Base-by-base conservation (phyloP, 768 basidiomycete genomes). In the Hydnomerulius pinastri region DNA sequence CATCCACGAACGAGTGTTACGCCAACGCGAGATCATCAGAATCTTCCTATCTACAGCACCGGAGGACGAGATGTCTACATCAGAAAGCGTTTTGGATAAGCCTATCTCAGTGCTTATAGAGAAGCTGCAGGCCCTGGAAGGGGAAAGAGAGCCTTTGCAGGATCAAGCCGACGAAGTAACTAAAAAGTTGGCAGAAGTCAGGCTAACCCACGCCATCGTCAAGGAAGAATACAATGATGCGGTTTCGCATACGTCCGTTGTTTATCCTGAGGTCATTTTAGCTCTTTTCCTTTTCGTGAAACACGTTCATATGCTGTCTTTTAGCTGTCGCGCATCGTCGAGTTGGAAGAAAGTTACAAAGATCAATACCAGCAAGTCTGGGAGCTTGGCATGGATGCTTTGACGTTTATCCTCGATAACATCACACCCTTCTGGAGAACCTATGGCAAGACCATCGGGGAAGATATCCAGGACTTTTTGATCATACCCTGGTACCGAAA, bases 401-500 rank as follows among this genome's bases (percentile, higher is more conserved):
- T 90, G 47, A 90, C 89, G 0, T 77, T 91, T 48, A 68, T 90
- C 42, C 74, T 91, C 37, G 88, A 90, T 59, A 84, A 81, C 2
- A 83, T 90, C 12, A 82, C 88, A 1, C 89, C 89, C 0, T 80
- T 91, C 61, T 90, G 89, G 89, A 75, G 88, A 54, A 87, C 78
- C 28, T 89, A 90, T 53, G 89, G 89, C 45, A 89, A 86, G 60
- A 79, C 81, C n/a, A 89, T 91, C 44, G 86, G 87, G 27, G 81
- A 87, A 61, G 89, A 91, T 58, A 77, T 88, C 37, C 82, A 84
- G 40, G 87, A 89, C 54, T 90, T 90, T 62, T 80, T 90, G 51
- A 87, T 91, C 57, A 82, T 91, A 50, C 89, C 89, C 6, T 77
- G 87, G 59, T 91, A 91, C 54, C 81, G 89, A 28, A 88, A 91